A percentile compares a stretch with the other conserved stretches of the same genome.
Conservation (phyloP, 805 yeast genomes). For the Scheffersomyces amazonensis region DNA sequence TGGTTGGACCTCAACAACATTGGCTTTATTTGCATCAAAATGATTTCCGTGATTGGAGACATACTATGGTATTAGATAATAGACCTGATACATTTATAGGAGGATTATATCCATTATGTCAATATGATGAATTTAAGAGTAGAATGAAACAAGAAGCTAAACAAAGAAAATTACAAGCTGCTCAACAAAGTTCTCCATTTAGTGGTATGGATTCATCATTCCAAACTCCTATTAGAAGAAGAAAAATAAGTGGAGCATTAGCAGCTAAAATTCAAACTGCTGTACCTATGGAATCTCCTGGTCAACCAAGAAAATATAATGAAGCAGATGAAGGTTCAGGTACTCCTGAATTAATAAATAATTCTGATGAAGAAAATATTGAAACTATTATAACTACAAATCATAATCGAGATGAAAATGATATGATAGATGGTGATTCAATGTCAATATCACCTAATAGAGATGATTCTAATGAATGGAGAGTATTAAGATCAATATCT, state of each 20-base stretch:
- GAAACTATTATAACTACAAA: slow-evolving; percentile 15
- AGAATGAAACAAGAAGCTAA: slow-evolving; percentile 47
- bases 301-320: slow-evolving; percentile 83
- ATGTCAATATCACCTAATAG: slow-evolving; percentile 19
- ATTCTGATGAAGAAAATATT: slow-evolving; percentile 42
- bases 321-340: slow-evolving; percentile 22
- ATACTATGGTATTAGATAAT: slow-evolving; percentile 78
- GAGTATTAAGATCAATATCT: slow-evolving; percentile 37
- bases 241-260: slow-evolving; percentile 63
- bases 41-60: slow-evolving; percentile 95
- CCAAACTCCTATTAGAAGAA: slow-evolving; percentile 71
- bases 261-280: slow-evolving; percentile 69
- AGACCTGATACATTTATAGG: slow-evolving; percentile 65
- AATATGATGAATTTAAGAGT: slow-evolving; percentile 58
- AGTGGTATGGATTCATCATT: slow-evolving; percentile 47
- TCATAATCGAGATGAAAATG: slow-evolving; percentile 15
- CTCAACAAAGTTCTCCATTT: slow-evolving; percentile 26
- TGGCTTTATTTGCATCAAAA: slow-evolving; percentile 96
- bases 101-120: slow-evolving; percentile 60
- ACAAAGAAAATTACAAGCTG: slow-evolving; percentile 30
- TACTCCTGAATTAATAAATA: slow-evolving; percentile 38
- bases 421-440: slow-evolving; percentile 8
- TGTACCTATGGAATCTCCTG: slow-evolving; percentile 91
- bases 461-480: slow-evolving; percentile 29
- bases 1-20: slow-evolving; percentile 99